Evolutionary conservation across 257 asterid species (phyloP).

Genomic region (Apocynum venetum): DNA sequence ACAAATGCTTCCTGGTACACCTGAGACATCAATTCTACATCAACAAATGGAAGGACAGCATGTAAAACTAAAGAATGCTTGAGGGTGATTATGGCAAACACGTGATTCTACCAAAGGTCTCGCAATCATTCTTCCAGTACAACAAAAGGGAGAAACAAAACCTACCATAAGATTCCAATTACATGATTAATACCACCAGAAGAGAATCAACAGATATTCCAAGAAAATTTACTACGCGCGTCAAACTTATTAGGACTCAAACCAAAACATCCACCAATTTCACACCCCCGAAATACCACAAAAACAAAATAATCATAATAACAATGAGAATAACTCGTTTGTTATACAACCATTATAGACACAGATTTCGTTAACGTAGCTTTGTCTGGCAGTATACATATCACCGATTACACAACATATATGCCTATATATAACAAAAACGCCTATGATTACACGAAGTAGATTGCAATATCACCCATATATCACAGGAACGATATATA

Average conservation of each 20-base stretch:
- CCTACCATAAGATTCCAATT: not conserved
- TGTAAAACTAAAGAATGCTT: not conserved
- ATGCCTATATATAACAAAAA: too few relatives aligned
- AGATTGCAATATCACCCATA: not conserved
- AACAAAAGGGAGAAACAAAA: not conserved
- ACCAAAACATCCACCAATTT: not conserved
- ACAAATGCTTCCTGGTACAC: not conserved
- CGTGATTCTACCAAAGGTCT: not conserved
- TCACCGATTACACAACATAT: not conserved
- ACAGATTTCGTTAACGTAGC: not conserved
- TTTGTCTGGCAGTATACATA: not conserved
- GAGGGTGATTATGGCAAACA: not conserved
- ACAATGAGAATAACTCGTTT: not conserved
- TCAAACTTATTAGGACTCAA: not conserved
- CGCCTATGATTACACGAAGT: too few relatives aligned
- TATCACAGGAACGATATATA: not conserved
- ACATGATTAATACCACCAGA: not conserved
- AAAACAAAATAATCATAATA: not conserved
- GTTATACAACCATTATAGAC: not conserved
- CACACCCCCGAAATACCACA: not conserved
- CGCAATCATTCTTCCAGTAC: not conserved
- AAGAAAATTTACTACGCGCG: not conserved
- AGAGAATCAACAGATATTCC: not conserved
- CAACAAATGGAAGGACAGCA: not conserved
- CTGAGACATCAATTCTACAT: not conserved